phyloP scores from a whole-genome alignment of 2,329 filamentous ascomycete species.

The Cercospora nicotianae region DNA sequence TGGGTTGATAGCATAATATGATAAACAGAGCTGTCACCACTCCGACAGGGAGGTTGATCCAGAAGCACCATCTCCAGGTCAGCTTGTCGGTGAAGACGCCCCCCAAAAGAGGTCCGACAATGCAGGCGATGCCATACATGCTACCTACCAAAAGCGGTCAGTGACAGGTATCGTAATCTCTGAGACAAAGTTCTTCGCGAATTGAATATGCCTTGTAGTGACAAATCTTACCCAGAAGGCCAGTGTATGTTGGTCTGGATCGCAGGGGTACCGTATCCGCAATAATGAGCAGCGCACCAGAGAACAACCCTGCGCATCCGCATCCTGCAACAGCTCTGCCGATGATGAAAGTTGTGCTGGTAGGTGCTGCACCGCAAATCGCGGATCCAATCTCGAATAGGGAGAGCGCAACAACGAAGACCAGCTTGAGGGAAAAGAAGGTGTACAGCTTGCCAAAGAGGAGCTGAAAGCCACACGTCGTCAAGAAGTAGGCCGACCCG shows the following conservation, averaged over 20 bases:
- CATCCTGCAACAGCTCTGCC: constrained; percentile 61
- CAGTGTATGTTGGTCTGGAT: constrained; percentile 17
- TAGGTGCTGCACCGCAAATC: constrained; percentile 52
- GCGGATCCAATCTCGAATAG: constrained; percentile 48
- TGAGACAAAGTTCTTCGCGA: no score
- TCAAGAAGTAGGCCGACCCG: constrained; percentile 39
- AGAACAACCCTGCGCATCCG: constrained; percentile 60
- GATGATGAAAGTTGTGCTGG: constrained; percentile 39
- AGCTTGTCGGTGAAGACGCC: constrained; percentile 64
- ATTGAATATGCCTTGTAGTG: no score
- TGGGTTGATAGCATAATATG: constrained; percentile 42
- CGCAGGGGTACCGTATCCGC: constrained; percentile 48
- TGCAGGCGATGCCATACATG: constrained; percentile 48
- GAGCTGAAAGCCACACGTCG: constrained; percentile 37
- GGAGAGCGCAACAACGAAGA: constrained; percentile 40
- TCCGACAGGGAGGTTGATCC: constrained; percentile 42
- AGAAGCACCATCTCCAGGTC: constrained; percentile 59
- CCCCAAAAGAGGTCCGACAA: constrained; percentile 65
- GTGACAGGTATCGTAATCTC: no score
- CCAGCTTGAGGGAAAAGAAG: constrained; percentile 34
- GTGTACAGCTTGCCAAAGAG: constrained; percentile 36
- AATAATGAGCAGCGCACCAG: constrained; percentile 62
- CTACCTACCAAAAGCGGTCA: no score
- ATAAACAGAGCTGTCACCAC: constrained; percentile 31
- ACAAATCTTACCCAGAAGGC: no score